Percentiles rank a stretch among this genome's conserved stretches.
Evolutionary conservation across 208 protist genomes (phyloP).

Genomic region (Trypanosoma theileri): DNA sequence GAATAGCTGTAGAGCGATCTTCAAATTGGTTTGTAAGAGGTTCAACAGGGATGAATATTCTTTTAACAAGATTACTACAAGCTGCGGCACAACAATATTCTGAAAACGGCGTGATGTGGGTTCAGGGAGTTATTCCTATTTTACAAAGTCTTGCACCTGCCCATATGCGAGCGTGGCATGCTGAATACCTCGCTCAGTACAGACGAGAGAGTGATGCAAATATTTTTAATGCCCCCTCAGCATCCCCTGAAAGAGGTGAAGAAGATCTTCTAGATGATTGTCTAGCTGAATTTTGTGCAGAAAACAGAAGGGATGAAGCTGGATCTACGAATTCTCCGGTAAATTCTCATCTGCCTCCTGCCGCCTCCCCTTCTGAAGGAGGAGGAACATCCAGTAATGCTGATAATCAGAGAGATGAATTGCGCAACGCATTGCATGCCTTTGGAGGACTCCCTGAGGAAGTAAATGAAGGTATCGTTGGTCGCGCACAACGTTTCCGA

Average conservation of each 20-base stretch:
- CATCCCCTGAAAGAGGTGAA: not conserved
- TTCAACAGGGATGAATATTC: conserved; percentile 4
- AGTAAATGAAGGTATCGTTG: conserved; percentile 11
- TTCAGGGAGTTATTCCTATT: not conserved
- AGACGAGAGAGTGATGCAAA: conserved; percentile 22
- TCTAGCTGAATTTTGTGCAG: conserved; percentile 28
- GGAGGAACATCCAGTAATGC: not conserved
- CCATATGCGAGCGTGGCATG: not conserved
- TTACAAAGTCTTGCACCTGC: not conserved
- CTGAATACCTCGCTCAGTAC: conserved; percentile 11
- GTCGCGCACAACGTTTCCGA: conserved; percentile 10
- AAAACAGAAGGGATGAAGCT: not conserved
- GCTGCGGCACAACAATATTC: conserved; percentile 12
- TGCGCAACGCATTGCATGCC: conserved; percentile 5
- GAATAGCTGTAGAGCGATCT: conserved; percentile 31
- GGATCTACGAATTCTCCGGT: too few species aligned
- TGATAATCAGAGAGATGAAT: not conserved
- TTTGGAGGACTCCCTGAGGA: conserved; percentile 6
- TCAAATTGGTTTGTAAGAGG: conserved; percentile 36
- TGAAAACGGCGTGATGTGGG: too few species aligned
- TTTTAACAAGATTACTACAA: conserved; percentile 16
- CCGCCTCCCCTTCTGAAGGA: too few species aligned
- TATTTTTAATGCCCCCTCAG: conserved; percentile 9
- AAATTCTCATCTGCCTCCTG: too few species aligned
- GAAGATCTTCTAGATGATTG: conserved; percentile 34